These are phyloP conservation scores for Ciborinia camelliae DNA, from an alignment of 2,329 filamentous ascomycete genomes.

Conservation along the genomic window DNA sequence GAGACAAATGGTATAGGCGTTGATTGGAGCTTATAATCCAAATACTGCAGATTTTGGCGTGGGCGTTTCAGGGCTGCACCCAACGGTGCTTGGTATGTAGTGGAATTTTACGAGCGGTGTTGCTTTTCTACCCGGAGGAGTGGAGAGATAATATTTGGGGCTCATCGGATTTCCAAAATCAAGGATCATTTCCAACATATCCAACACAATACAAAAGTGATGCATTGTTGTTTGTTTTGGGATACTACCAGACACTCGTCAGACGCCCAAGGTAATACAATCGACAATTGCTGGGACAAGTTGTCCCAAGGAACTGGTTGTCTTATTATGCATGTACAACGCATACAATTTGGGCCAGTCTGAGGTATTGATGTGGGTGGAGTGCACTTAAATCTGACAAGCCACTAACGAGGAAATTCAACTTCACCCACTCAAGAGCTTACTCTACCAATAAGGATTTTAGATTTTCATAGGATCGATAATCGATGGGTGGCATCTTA, in stretches of 20 bases:
- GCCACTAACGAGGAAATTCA: slow-evolving; percentile 14
- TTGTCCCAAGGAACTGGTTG: slow-evolving; percentile 17
- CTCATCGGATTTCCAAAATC: slow-evolving; percentile 24
- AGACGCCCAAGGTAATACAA: background rate
- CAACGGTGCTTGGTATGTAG: slow-evolving; percentile 7
- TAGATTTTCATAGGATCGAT: background rate
- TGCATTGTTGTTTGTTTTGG: slow-evolving; percentile 7
- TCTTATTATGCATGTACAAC: slow-evolving; percentile 19
- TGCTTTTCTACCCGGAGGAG: slow-evolving; percentile 1
- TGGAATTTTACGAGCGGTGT: slow-evolving; percentile 7
- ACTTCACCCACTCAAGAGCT: background rate
- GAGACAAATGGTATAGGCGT: slow-evolving; percentile 27
- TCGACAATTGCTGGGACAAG: slow-evolving; percentile 4
- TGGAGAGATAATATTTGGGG: slow-evolving; percentile 6
- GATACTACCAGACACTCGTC: background rate
- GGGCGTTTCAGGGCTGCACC: slow-evolving; percentile 15
- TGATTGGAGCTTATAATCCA: slow-evolving; percentile 20
- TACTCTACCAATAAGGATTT: background rate
- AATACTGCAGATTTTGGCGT: slow-evolving; percentile 15
- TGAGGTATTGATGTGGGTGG: slow-evolving; percentile 14
- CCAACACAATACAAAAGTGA: slow-evolving; percentile 5
- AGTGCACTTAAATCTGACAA: slow-evolving; percentile 17
- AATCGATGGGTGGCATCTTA: background rate
- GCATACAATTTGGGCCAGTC: slow-evolving; percentile 7
- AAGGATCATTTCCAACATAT: slow-evolving; percentile 22